Base-by-base conservation (phyloP, 2,329 filamentous ascomycete genomes). In the Ascochyta viciae-villosae region DNA sequence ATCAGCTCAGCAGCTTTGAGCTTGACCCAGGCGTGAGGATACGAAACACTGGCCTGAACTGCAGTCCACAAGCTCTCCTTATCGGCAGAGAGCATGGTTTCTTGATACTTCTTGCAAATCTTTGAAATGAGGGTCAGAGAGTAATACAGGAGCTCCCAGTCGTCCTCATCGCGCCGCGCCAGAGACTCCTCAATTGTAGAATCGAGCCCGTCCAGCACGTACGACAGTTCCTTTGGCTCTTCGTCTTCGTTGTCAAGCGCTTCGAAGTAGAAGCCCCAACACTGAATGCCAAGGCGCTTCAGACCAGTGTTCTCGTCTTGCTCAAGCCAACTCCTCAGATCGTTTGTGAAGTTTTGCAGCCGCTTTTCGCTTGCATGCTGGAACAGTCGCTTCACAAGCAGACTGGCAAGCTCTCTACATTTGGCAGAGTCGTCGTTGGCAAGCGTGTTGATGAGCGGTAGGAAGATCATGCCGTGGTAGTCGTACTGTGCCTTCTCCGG, bases 371-470 rank as follows among this genome's bases (percentile, higher is more conserved):
- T 89, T 2, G 92, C 88, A 66, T 88, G 87, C 54, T 86, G 85
- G 75, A 96, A 96, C 16, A 95, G 83, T 67, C 90, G 88, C 69
- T 90, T 92, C 53, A 98, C 80, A 40, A 99, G 79, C 54, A 89
- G 86, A 40, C 87, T 89, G 0, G 93, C 92, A 74, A 94, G 88
- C 58, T 92, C 85, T 27, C 91, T 87, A 75, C 95, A 99, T 64
- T 91, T 90, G 47, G 89, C 85, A 44, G 91, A 91, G 50, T 96
- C 90, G 58, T 99, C 95, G 66, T 97, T 96, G 56, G 90, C 87
- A 60, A 97, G 83, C 15, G 93, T 87, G 66, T 96, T 86, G 46
- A 97, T 87, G 6, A 99, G 77, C 0, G 93, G 92, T 22, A 96
- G 83, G 78, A 97, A 99, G 71, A 92, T 91, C 19, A 87, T 89